Percentiles rank a stretch among this genome's conserved stretches.
These are phyloP conservation scores for Ogataea nakhonphanomensis DNA, from an alignment of 805 yeast genomes.

Conservation along the genomic window DNA sequence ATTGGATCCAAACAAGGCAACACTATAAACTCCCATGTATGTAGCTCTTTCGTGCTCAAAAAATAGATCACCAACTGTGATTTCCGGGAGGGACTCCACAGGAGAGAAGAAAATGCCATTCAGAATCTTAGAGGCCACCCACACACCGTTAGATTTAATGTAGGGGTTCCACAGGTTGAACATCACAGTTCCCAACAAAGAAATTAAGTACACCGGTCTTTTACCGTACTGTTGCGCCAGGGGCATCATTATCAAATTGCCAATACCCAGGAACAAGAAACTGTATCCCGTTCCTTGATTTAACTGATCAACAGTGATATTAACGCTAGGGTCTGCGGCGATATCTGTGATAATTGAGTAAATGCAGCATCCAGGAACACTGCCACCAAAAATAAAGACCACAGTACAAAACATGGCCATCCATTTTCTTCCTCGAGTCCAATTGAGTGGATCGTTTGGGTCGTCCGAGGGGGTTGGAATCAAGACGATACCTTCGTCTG, in stretches of 20 bases:
- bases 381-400: conserved; percentile 34
- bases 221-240: conserved; percentile 39
- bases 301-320: conserved; percentile 27
- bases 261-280: conserved; percentile 40
- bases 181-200: conserved; percentile 29
- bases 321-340: conserved; percentile 13
- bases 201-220: conserved; percentile 35
- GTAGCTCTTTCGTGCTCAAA: conserved; percentile 50
- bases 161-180: conserved; percentile 36
- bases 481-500: conserved; percentile 41
- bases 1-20: conserved; percentile 51
- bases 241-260: conserved; percentile 37
- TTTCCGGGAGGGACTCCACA: conserved; percentile 47
- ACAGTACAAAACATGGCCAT: conserved; percentile 43
- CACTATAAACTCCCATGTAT: conserved; percentile 48
- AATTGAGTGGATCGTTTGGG: conserved; percentile 69
- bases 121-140: conserved; percentile 32
- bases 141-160: conserved; percentile 29
- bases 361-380: conserved; percentile 27
- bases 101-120: conserved; percentile 35
- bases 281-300: conserved; percentile 38
- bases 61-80: conserved; percentile 46
- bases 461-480: conserved; percentile 66
- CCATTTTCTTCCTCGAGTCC: conserved; percentile 50
- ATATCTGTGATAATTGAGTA: conserved; percentile 28